phyloP scores from a whole-genome alignment of 495 filamentous ascomycete species.

The Aspergillus carlsbadensis region DNA sequence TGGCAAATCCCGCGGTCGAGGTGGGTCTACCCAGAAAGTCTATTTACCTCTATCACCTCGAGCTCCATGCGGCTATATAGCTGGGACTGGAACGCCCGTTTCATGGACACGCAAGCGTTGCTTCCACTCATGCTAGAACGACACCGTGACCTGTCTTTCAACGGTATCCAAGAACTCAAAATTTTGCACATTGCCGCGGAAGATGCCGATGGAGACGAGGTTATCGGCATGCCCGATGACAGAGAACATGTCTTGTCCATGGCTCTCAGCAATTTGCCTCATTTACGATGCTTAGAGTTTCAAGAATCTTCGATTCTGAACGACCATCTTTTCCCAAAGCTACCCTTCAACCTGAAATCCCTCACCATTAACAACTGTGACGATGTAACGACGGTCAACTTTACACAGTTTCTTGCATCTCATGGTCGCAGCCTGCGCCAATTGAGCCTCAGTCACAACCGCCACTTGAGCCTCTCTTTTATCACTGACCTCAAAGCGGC shows the following conservation, averaged over 20 bases:
- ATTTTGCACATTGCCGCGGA: conserved; percentile 64
- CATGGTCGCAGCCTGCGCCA: conserved; percentile 62
- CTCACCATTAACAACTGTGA: conserved; percentile 76
- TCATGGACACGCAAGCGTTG: conserved; percentile 49
- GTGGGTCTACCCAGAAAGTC: conserved; percentile 59
- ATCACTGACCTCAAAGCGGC: conserved; percentile 55
- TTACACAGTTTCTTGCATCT: conserved; percentile 58
- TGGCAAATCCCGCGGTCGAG: conserved; percentile 38
- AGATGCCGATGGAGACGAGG: conserved; percentile 13
- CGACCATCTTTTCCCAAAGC: conserved; percentile 52
- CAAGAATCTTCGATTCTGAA: conserved; percentile 66
- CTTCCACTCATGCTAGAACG: conserved; percentile 49
- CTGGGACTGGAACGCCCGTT: conserved; percentile 79
- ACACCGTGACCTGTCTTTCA: conserved; percentile 62
- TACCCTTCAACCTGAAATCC: conserved; percentile 61
- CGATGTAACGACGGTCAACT: conserved; percentile 56
- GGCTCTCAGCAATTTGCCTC: conserved; percentile 58
- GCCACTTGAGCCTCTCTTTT: conserved; percentile 71
- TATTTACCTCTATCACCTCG: conserved; percentile 57
- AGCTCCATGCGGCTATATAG: conserved; percentile 52
- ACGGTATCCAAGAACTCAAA: conserved; percentile 54
- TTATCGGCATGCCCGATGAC: conserved; percentile 14
- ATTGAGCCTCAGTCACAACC: conserved; percentile 72
- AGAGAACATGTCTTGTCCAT: conserved; percentile 52
- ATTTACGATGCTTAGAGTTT: conserved; percentile 62